Base-by-base conservation (phyloP, 441 rosid species). In the Metrosideros polymorpha region DNA sequence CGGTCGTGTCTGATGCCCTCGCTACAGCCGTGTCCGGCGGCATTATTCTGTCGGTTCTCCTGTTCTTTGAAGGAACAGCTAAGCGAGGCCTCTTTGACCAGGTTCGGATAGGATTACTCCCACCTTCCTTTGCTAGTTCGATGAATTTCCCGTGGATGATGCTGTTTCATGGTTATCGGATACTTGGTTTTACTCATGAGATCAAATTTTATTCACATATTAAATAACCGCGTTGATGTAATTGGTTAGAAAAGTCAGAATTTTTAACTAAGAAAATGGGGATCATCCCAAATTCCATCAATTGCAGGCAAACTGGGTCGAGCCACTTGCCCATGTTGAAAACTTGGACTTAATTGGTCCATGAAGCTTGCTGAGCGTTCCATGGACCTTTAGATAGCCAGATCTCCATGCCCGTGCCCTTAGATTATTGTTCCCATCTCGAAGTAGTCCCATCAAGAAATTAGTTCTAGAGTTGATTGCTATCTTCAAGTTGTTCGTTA, bases 31-130 rank as follows among this genome's bases (percentile, higher is more conserved):
- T 95, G 75, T 30, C 91, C 75, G 85, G 89, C 27, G 42, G 83
- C 29, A 82, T 97, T 55, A 96, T 98, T n/a, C 89, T 93, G 83
- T 90, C 93, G 1, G 32, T 90, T 53, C 95, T 93, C 45, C 92
- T 92, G 22, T 43, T 95, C 56, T 96, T 95, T 94, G 90, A 92
- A 87, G 96, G 93, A 88, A 96, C 95, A 42, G 96, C 96, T 22
- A 94, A 93, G 85, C 95, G 96, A 43, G 85, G 91, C 71, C 27
- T 97, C 90, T 89, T 94, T 85, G 95, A 96, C 82, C 96, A 91
- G 97, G 97, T 95, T 32, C 27, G 27, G 45, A 66, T 66, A 35
- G 25, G 6, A 22, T 19, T 66, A 39, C 45, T 66, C 27, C 45
- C 45, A 19, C 0, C 27, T 66, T 66, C 12, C 27, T 66, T 66